A percentile compares a stretch with the other conserved stretches of the same genome.
Evolutionary conservation across 1,284 basidiomycete species (phyloP).

Genomic region (Marasmius sp.): DNA sequence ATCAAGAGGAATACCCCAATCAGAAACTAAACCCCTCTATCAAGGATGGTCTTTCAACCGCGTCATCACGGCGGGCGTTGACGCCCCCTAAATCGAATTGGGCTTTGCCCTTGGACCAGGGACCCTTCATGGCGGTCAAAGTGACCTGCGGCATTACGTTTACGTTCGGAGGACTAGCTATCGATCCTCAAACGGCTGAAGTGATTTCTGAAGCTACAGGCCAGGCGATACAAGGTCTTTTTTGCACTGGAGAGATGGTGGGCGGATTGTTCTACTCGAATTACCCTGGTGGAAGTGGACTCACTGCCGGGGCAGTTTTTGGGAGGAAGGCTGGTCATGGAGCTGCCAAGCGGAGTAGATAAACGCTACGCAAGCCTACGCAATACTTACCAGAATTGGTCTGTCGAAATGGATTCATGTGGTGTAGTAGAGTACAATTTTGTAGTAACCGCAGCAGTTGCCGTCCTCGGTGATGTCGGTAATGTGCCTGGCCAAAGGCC

Average conservation of each 20-base stretch:
- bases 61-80: conserved; percentile 26
- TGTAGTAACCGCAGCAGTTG: too few relatives aligned
- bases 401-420: too few relatives aligned
- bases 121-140: conserved; percentile 63
- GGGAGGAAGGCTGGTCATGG: conserved; percentile 56
- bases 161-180: conserved; percentile 66
- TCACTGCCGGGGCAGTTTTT: conserved; percentile 68
- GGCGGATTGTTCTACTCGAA: conserved; percentile 62
- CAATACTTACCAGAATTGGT: too few relatives aligned
- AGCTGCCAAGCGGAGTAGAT: conserved; percentile 30
- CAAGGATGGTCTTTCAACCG: conserved; percentile 59
- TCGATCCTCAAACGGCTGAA: conserved; percentile 52
- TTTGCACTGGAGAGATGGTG: conserved; percentile 67
- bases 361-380: neutral
- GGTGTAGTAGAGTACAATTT: too few relatives aligned
- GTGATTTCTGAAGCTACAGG: conserved; percentile 46
- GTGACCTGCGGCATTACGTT: conserved; percentile 70
- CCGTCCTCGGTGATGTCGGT: too few relatives aligned
- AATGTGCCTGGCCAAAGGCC: too few relatives aligned
- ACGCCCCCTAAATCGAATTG: conserved; percentile 33
- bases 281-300: conserved; percentile 68
- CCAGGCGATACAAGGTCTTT: conserved; percentile 50
- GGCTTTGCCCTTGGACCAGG: conserved; percentile 38
- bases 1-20: conserved; percentile 34
- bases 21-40: conserved; percentile 57